A percentile compares a stretch with the other conserved stretches of the same genome.
These are phyloP conservation scores for Tylopilus sp. DNA, from an alignment of 768 basidiomycete species.

Conservation along the genomic window DNA sequence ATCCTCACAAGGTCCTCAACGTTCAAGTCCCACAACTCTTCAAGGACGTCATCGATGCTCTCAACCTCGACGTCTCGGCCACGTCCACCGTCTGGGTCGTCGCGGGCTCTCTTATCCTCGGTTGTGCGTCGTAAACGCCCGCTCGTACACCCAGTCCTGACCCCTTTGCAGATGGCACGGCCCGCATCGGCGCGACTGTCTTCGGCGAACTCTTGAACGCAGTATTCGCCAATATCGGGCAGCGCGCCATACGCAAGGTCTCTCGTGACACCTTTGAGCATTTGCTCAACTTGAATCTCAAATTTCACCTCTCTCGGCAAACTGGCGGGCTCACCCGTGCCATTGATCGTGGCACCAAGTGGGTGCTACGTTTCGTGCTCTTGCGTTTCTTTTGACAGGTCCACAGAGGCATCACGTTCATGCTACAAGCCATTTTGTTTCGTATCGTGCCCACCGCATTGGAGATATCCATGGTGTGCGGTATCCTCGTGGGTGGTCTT, in stretches of 20 bases:
- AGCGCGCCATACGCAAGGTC: conserved; percentile 90
- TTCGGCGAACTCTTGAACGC: conserved; percentile 93
- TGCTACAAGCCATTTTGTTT: conserved; percentile 89
- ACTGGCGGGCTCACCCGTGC: conserved; percentile 95
- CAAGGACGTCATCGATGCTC: conserved; percentile 84
- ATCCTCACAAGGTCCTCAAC: conserved; percentile 70
- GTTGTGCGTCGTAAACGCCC: conserved; percentile 60
- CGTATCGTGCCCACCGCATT: conserved; percentile 94
- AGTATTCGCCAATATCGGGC: conserved; percentile 93
- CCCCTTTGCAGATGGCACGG: conserved; percentile 69
- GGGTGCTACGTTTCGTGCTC: conserved; percentile 16
- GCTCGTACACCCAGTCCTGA: conserved; percentile 1
- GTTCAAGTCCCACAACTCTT: conserved; percentile 98
- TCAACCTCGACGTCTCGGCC: conserved; percentile 79
- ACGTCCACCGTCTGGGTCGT: conserved; percentile 84
- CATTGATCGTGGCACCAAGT: conserved; percentile 98
- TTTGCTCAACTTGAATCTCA: conserved; percentile 83
- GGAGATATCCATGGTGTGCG: conserved; percentile 95
- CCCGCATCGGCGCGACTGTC: conserved; percentile 84
- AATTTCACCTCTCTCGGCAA: conserved; percentile 89
- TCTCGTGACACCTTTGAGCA: conserved; percentile 96
- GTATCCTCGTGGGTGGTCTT: conserved; percentile 71
- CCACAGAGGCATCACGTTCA: conserved; percentile 89
- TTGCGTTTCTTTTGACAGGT: not conserved
- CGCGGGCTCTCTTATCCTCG: conserved; percentile 84